Evolutionary conservation across 495 filamentous ascomycete species (phyloP).

Genomic region (Parathielavia hyrcaniae): DNA sequence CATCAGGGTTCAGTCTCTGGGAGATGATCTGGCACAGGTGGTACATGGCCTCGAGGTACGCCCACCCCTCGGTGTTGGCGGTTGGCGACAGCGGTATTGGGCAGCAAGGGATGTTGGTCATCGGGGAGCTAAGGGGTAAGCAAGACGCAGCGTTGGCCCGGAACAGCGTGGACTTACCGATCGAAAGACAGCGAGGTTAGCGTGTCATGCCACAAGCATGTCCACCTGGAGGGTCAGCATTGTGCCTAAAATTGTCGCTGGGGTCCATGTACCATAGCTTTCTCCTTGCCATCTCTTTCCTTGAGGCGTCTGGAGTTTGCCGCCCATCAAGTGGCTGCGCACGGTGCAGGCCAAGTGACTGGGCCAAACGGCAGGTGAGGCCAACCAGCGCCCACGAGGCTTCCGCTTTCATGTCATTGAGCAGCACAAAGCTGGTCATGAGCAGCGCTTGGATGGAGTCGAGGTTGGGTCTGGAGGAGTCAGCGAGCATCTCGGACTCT

Average conservation of each 20-base stretch:
- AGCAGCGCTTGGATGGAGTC: constrained; percentile 54
- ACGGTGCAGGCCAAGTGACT: constrained; percentile 49
- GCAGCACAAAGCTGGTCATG: constrained; percentile 48
- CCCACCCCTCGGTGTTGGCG: constrained; percentile 41
- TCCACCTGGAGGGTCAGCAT: constrained; percentile 41
- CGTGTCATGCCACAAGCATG: constrained; percentile 52
- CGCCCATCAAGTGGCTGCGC: constrained; percentile 36
- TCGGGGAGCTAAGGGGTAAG: constrained; percentile 34
- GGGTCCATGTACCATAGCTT: constrained; percentile 38
- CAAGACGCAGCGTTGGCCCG: not conserved
- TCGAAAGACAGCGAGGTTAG: constrained; percentile 52
- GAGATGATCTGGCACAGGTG: constrained; percentile 48
- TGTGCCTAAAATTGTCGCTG: not conserved
- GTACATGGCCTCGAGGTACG: constrained; percentile 52
- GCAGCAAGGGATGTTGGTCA: constrained; percentile 47
- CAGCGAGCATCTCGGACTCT: not conserved
- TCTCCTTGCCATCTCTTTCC: constrained; percentile 42
- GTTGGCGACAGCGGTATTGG: constrained; percentile 42
- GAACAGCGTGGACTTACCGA: constrained; percentile 32
- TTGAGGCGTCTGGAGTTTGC: constrained; percentile 31
- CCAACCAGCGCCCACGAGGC: constrained; percentile 53
- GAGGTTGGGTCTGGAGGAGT: constrained; percentile 41
- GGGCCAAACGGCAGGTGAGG: constrained; percentile 50
- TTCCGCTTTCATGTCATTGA: constrained; percentile 56
- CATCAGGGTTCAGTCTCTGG: constrained; percentile 47